phyloP scores from a whole-genome alignment of 208 protist species.

The Angomonas ambiguus region DNA sequence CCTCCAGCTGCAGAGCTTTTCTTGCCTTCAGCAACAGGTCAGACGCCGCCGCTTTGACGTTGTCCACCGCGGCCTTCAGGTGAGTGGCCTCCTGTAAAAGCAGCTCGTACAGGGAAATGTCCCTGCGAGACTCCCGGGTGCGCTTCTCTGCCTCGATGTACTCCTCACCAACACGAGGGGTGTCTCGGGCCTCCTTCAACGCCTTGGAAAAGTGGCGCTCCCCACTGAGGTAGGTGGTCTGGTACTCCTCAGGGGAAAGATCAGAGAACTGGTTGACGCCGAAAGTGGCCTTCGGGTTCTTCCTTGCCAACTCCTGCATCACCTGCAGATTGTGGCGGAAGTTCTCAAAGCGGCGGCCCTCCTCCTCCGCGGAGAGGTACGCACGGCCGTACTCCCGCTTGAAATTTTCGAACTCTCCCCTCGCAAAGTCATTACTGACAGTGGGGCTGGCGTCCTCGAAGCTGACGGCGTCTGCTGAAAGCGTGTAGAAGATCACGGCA shows the following conservation, averaged over 20 bases:
- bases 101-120: background rate
- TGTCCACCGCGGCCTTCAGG: background rate
- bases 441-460: background rate
- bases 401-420: constrained; percentile 49
- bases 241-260: constrained; percentile 44
- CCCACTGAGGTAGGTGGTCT: constrained; percentile 24
- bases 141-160: background rate
- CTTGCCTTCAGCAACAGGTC: background rate
- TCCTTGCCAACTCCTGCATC: constrained; percentile 18
- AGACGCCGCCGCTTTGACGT: background rate
- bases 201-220: constrained; percentile 12
- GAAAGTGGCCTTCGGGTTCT: constrained; percentile 63
- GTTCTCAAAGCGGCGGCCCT: constrained; percentile 39
- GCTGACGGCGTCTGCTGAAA: background rate
- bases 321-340: constrained; percentile 63
- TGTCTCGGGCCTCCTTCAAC: background rate
- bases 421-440: background rate
- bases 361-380: constrained; percentile 48
- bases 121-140: background rate
- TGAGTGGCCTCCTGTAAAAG: background rate
- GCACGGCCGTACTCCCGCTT: constrained; percentile 62
- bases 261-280: constrained; percentile 34
- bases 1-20: background rate
- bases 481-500: background rate
- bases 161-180: background rate